These are phyloP conservation scores for Clarireedia hainanense DNA, from an alignment of 2,329 filamentous ascomycete genomes.

Conservation along the genomic window DNA sequence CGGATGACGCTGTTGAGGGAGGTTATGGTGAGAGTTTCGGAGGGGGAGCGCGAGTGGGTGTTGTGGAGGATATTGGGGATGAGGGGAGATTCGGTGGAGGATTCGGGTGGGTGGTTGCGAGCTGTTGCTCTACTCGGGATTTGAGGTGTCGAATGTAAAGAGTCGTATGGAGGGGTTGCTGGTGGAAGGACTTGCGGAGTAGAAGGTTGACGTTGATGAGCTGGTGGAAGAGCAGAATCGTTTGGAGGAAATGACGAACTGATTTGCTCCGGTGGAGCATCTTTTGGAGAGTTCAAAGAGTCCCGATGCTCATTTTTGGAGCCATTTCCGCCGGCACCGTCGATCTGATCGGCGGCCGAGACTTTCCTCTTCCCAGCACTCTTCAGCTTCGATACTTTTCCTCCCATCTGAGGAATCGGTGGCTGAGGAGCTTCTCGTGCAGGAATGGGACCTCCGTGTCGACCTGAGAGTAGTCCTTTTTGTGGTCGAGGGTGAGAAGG, in stretches of 20 bases:
- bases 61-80: constrained; percentile 7
- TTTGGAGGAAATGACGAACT: too few species aligned
- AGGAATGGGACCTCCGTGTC: constrained; percentile 25
- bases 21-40: constrained; percentile 24
- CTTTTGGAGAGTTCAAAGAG: constrained; percentile 20
- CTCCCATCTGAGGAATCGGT: constrained; percentile 25
- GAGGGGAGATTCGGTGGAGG: not conserved
- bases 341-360: constrained; percentile 12
- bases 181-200: constrained; percentile 19
- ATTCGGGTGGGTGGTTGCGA: constrained; percentile 2
- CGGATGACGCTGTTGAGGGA: constrained; percentile 16
- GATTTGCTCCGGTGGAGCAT: constrained; percentile 18
- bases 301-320: not conserved
- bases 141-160: constrained; percentile 6
- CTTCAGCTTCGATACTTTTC: constrained; percentile 25
- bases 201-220: constrained; percentile 7
- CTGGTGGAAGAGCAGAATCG: too few species aligned
- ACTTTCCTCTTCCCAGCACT: constrained; percentile 19
- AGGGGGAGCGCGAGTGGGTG: constrained; percentile 18
- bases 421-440: constrained; percentile 23
- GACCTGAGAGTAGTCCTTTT: constrained; percentile 11
- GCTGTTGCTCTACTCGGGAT: constrained; percentile 19
- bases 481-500: constrained; percentile 14
- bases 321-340: not conserved
- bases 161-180: constrained; percentile 18